Evolutionary conservation across 2,329 filamentous ascomycete genomes (phyloP), one percentile per base, ranked within the genome.

Genomic region (Domatiomyces catenatus): DNA sequence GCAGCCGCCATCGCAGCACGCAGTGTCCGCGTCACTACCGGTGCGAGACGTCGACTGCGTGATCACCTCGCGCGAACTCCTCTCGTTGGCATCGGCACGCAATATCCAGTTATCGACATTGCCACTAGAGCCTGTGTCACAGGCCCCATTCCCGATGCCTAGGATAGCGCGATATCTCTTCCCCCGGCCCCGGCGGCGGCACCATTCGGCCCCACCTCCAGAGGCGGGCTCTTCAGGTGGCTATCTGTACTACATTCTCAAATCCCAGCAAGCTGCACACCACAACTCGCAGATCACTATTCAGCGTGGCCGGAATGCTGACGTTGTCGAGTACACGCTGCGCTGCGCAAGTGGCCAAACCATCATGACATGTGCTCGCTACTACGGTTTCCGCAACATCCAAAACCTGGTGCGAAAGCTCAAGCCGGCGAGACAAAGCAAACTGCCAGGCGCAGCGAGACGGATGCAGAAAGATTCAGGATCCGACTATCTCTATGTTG

Each of bases 381-480:
- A 90, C 67, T 98, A 98, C 64, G 92, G 92, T 5, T 98, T 98
- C 73, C 78, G 92, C 48, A 98, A 98, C 63, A 98, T 98, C 55
- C 92, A 96, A 66, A 98, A 98, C 62, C 77, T 98, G 4, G 92
- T 98, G 15, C 81, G 92, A n/a, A 81, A 83, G 54, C 69, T 98
- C 46, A 94, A 93, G 65, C 92, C 92, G 0, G 78, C 83, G 0
- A 81, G 79, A 51, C 73, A 77, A 5, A 90, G 85, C 44, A 79
- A 85, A 51, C 82, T 94, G 71, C 86, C 88, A 1, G 88, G 87
- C 1, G 85, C 80, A 1, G 82, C 72, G 71, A 15, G 76, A 69
- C 58, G 54, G 44, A 57, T 61, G 15, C 48, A 61, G 4, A 54
- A 57, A 44, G 55, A 60, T 54, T 56, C 60, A 8, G 60, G 61